A percentile compares a stretch with the other conserved stretches of the same genome.
These are phyloP conservation scores for Mycena capillaripes DNA, from an alignment of 768 basidiomycete species.

Conservation along the genomic window DNA sequence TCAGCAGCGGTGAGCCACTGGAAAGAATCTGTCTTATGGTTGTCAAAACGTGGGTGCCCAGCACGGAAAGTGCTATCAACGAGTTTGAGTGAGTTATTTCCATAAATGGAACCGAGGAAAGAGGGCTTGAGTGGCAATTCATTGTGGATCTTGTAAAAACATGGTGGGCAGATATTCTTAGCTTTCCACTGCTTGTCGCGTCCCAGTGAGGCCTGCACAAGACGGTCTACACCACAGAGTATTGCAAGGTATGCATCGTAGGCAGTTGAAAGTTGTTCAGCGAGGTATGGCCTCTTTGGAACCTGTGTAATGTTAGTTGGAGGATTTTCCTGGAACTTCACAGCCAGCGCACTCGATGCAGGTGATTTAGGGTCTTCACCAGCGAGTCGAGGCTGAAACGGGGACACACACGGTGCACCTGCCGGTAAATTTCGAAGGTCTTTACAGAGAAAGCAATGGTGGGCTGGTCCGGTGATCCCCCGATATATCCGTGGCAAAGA, in stretches of 20 bases:
- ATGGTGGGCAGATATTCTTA: constrained; percentile 31
- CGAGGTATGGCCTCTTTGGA: neutral
- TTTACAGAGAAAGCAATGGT: neutral
- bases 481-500: neutral
- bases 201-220: neutral
- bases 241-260: constrained; percentile 11
- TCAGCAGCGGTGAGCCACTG: neutral
- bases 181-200: neutral
- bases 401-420: neutral
- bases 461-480: neutral
- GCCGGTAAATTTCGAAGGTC: neutral
- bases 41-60: neutral
- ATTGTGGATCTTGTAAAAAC: constrained; percentile 38
- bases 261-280: neutral
- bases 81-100: constrained; percentile 48
- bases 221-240: neutral
- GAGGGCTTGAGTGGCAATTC: constrained; percentile 36
- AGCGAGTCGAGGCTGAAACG: neutral
- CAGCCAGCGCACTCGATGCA: neutral
- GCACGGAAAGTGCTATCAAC: neutral
- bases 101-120: constrained; percentile 44
- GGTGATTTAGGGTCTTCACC: neutral
- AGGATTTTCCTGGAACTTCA: neutral
- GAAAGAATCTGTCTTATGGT: neutral
- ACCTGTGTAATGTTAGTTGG: neutral